Evolutionary conservation across 352 stramenopile genomes (phyloP).

Genomic region (Globisporangium ultimum): DNA sequence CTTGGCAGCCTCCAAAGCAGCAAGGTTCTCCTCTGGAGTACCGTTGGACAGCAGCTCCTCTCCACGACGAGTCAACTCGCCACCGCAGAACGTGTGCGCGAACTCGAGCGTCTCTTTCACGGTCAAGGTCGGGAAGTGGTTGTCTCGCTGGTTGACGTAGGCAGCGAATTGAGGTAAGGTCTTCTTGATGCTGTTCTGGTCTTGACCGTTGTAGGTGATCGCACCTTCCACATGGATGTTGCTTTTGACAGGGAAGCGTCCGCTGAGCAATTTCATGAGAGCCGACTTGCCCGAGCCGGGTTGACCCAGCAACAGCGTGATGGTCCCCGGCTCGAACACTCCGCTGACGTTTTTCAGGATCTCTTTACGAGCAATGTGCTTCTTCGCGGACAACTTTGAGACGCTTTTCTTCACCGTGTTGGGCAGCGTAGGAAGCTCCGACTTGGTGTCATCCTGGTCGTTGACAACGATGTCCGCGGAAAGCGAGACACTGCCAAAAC

Average conservation of each 20-base stretch:
- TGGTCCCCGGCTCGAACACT: no score
- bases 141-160: slow-evolving; percentile 38
- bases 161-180: no score
- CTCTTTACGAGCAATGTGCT: slow-evolving; percentile 8
- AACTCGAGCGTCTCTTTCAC: slow-evolving; percentile 88
- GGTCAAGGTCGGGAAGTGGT: slow-evolving; percentile 71
- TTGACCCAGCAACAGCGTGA: no score
- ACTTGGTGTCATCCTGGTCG: slow-evolving; percentile 11
- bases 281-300: no score
- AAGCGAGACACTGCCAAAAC: slow-evolving; percentile 23
- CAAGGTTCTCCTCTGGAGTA: slow-evolving; percentile 26
- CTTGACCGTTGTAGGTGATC: slow-evolving; percentile 16
- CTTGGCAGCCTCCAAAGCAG: slow-evolving; percentile 6
- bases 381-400: slow-evolving; percentile 14
- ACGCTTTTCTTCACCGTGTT: slow-evolving; percentile 28
- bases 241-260: slow-evolving; percentile 8
- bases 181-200: slow-evolving; percentile 1
- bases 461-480: slow-evolving; percentile 20
- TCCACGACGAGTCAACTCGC: slow-evolving; percentile 11
- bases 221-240: slow-evolving; percentile 11
- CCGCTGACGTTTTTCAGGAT: slow-evolving; percentile 22
- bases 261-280: no score
- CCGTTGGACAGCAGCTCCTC: slow-evolving; percentile 20
- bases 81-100: slow-evolving; percentile 51
- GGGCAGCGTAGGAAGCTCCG: slow-evolving; percentile 35